Evolutionary conservation across 495 filamentous ascomycete genomes (phyloP).

Genomic region (Aspergillus sclerotiicarbonarius): DNA sequence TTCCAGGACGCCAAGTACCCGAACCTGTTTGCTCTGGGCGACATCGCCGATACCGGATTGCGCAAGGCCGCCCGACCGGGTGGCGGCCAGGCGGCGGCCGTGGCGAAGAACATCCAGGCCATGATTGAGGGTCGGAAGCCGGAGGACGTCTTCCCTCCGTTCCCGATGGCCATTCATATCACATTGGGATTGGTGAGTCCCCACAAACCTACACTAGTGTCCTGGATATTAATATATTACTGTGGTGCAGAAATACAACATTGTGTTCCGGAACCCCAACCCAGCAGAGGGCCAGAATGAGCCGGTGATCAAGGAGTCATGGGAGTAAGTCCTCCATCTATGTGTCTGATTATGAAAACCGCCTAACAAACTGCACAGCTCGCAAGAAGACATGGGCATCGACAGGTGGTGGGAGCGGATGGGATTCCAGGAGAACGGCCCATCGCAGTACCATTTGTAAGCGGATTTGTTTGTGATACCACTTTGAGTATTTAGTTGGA

Average conservation of each 20-base stretch:
- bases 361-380: slow-evolving; percentile 30
- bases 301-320: slow-evolving; percentile 38
- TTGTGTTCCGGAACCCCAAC: slow-evolving; percentile 51
- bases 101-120: slow-evolving; percentile 51
- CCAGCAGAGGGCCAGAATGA: slow-evolving; percentile 42
- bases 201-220: too few relatives aligned
- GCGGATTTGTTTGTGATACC: not conserved
- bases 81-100: slow-evolving; percentile 49
- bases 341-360: not conserved
- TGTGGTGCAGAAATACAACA: slow-evolving; percentile 40
- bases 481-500: not conserved
- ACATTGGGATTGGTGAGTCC: slow-evolving; percentile 52
- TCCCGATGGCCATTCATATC: slow-evolving; percentile 46
- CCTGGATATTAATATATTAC: not conserved
- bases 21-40: slow-evolving; percentile 58
- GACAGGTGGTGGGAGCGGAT: slow-evolving; percentile 45
- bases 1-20: slow-evolving; percentile 45
- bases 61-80: slow-evolving; percentile 56
- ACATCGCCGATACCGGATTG: slow-evolving; percentile 58
- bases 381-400: slow-evolving; percentile 49
- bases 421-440: slow-evolving; percentile 31
- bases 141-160: slow-evolving; percentile 31
- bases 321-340: slow-evolving; percentile 38
- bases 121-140: slow-evolving; percentile 38
- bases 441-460: slow-evolving; percentile 38